Percentiles rank a stretch among this genome's conserved stretches.
These are phyloP conservation scores for Aegilops longissima DNA, from an alignment of 176 grass and related monocot species.

Conservation along the genomic window DNA sequence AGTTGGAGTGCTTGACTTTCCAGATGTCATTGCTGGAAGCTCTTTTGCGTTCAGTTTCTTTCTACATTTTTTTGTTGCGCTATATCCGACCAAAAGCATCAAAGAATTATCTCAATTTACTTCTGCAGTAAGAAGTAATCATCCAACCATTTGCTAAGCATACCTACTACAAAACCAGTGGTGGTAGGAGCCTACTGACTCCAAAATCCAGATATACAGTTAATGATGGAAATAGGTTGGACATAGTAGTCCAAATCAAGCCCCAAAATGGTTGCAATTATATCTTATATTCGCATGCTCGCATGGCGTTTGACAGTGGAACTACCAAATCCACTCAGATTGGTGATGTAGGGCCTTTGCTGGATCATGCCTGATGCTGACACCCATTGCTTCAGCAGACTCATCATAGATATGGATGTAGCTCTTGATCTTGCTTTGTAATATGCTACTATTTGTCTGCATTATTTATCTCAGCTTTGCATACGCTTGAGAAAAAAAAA, in stretches of 20 bases:
- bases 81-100: not conserved
- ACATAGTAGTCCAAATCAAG: not conserved
- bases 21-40: not conserved
- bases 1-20: constrained; percentile 6
- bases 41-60: not conserved
- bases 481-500: constrained; percentile 7
- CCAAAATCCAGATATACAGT: constrained; percentile 11
- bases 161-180: constrained; percentile 13
- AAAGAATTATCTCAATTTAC: not conserved
- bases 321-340: constrained; percentile 40
- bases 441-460: not conserved
- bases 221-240: constrained; percentile 15
- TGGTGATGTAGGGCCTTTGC: constrained; percentile 13
- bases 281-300: constrained; percentile 1
- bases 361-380: constrained; percentile 32
- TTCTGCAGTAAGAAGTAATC: not conserved
- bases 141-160: not conserved
- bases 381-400: constrained; percentile 19
- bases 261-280: constrained; percentile 12
- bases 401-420: constrained; percentile 24
- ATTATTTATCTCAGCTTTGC: not conserved
- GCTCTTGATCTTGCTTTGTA: not conserved
- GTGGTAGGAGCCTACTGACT: constrained; percentile 25
- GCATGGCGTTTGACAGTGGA: not conserved
- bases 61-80: not conserved